Percentiles rank a stretch among this genome's conserved stretches.
Evolutionary conservation across 371 early-diverging fungal genomes (phyloP).

Genomic region (Saksenaea oblongispora): DNA sequence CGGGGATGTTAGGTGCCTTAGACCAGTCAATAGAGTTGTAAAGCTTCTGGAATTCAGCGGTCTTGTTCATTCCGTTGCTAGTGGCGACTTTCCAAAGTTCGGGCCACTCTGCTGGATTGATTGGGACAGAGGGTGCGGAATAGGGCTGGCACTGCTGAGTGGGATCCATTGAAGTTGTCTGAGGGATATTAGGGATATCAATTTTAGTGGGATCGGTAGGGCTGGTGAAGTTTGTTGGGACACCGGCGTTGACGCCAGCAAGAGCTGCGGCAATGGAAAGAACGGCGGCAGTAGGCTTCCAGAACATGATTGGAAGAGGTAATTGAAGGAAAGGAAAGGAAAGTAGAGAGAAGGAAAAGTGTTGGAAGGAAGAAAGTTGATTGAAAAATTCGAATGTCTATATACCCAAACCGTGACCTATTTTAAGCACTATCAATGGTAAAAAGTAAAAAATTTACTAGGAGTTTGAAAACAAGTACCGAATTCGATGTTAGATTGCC

Average conservation of each 20-base stretch:
- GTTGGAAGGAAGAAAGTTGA: not conserved
- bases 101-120: conserved; percentile 46
- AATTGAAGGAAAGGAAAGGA: conserved; percentile 10
- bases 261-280: conserved; percentile 13
- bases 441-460: not conserved
- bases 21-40: conserved; percentile 53
- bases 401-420: not conserved
- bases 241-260: conserved; percentile 18
- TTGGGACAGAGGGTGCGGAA: conserved; percentile 22
- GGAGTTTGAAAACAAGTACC: not conserved
- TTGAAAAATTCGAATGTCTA: not conserved
- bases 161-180: conserved; percentile 28
- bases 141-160: conserved; percentile 23
- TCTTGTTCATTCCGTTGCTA: conserved; percentile 47
- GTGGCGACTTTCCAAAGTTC: conserved; percentile 48
- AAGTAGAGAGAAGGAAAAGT: conserved; percentile 9
- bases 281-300: conserved; percentile 15
- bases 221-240: conserved; percentile 29
- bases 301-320: conserved; percentile 8
- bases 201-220: conserved; percentile 28
- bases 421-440: not conserved
- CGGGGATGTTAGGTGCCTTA: conserved; percentile 39
- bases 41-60: conserved; percentile 40
- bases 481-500: not conserved
- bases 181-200: conserved; percentile 27